Percentiles rank a stretch among this genome's conserved stretches.
Evolutionary conservation across 192 early-diverging fungal species (phyloP).

Genomic region (Backusella psychrophila): DNA sequence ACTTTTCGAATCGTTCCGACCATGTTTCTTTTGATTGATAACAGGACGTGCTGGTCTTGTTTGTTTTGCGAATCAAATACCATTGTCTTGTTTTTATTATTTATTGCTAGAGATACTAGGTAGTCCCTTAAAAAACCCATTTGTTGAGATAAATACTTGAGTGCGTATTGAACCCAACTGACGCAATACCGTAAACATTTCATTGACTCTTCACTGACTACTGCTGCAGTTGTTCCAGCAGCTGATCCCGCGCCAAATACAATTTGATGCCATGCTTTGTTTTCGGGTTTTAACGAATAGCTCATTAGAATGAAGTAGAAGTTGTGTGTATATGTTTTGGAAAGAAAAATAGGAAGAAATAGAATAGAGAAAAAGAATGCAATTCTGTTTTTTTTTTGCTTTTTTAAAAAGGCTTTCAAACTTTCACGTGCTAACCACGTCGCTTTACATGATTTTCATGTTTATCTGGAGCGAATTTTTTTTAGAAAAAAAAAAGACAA

Average conservation of each 20-base stretch:
- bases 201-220: slow-evolving; percentile 86
- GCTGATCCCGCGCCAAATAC: slow-evolving; percentile 57
- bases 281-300: not conserved
- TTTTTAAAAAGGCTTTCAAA: not conserved
- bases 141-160: slow-evolving; percentile 63
- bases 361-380: not conserved
- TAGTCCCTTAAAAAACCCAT: slow-evolving; percentile 58
- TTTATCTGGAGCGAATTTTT: not conserved
- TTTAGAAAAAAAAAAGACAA: not conserved
- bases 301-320: not conserved
- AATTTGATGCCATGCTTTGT: slow-evolving; percentile 49
- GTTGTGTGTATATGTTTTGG: not conserved
- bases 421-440: not conserved
- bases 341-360: not conserved
- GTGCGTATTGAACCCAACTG: slow-evolving; percentile 82
- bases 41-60: slow-evolving; percentile 15
- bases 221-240: slow-evolving; percentile 65
- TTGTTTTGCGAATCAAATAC: not conserved
- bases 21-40: slow-evolving; percentile 64
- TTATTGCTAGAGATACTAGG: slow-evolving; percentile 42
- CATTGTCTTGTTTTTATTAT: not conserved
- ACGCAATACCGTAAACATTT: slow-evolving; percentile 83
- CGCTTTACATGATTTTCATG: not conserved
- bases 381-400: not conserved
- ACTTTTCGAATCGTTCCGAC: slow-evolving; percentile 80